Evolutionary conservation across 1,284 basidiomycete species (phyloP), one percentile per base, ranked within the genome.

Genomic region (Trichosporon asahii): DNA sequence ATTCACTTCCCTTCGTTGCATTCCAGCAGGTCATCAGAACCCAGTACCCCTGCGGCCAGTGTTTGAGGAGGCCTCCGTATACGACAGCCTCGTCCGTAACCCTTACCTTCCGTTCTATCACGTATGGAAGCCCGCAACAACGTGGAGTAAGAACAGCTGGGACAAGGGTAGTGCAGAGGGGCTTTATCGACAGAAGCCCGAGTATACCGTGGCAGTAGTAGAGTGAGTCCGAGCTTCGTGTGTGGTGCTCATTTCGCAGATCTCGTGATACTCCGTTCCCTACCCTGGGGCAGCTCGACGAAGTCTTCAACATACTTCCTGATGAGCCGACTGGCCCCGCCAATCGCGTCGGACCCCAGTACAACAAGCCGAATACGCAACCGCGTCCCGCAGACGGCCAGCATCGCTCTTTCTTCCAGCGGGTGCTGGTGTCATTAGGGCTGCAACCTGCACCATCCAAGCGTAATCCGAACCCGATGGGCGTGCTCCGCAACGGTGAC

Each of bases 91-190:
- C 1, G 72, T 68, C 63, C 68, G 76, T 1, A 89, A 91, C 21
- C 90, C 91, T 0, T 97, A 95, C 81, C 85, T 88, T 65, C 87
- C 92, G 23, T 98, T 97, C 85, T 99, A 88, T 83, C 91, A 98
- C 79, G 86, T 95, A 3, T 98, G 96, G 86, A 96, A 97, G 77
- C 96, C 96, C 1, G 87, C 87, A 2, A 93, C 94, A 0, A 86
- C 90, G 8, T 97, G 81, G 80, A 79, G 79, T 8, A 81, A 81
- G 64, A 70, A 71, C 1, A 79, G 76, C 29, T 84, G 83, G 83
- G 82, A 83, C 55, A 75, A 76, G n/a, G 82, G 81, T 1, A 78
- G 75, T 40, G 61, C 67, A 0, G 70, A 72, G 4, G 81, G 83
- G 1, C 64, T 84, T 15, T 65, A 49, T 11, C 92, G 91, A 1